phyloP scores from a whole-genome alignment of 2,329 filamentous ascomycete genomes.

The Pseudogymnoascus sp. region DNA sequence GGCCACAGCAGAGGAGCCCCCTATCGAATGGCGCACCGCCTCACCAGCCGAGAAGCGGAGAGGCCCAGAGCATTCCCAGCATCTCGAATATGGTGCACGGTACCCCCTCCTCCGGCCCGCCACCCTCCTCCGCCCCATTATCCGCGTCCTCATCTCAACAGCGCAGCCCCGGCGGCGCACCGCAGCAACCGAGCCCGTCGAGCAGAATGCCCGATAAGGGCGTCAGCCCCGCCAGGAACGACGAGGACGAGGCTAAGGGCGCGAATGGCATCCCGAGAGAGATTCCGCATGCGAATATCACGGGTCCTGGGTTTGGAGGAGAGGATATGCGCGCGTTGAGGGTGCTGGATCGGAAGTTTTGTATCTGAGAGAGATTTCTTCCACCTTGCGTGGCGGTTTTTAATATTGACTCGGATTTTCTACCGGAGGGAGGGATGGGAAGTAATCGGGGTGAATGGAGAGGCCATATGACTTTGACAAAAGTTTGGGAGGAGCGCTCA shows the following conservation, averaged over 20 bases:
- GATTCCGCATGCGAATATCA: slow-evolving; percentile 51
- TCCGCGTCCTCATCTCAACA: slow-evolving; percentile 14
- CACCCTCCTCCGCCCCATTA: slow-evolving; percentile 12
- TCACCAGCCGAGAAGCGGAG: neutral
- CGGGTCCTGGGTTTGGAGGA: slow-evolving; percentile 34
- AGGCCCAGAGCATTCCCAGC: slow-evolving; percentile 9
- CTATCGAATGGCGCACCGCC: neutral
- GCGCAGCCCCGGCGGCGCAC: slow-evolving; percentile 25
- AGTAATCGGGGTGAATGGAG: neutral
- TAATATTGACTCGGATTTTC: neutral
- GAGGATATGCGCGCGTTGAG: slow-evolving; percentile 62
- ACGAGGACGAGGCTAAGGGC: slow-evolving; percentile 14
- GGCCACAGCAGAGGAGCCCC: neutral
- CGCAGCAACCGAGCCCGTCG: slow-evolving; percentile 28
- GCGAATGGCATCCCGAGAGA: slow-evolving; percentile 39
- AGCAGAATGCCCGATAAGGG: slow-evolving; percentile 25
- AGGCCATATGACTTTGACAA: neutral
- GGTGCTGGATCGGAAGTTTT: slow-evolving; percentile 58
- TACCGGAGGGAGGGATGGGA: neutral
- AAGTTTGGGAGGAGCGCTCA: neutral
- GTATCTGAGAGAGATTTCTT: slow-evolving; percentile 23
- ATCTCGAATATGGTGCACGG: slow-evolving; percentile 28
- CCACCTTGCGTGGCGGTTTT: neutral
- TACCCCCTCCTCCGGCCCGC: slow-evolving; percentile 14
- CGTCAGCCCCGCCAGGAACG: neutral